Evolutionary conservation across 192 early-diverging fungal genomes (phyloP), one percentile per base, ranked within the genome.

Genomic region (Mortierella antarctica): DNA sequence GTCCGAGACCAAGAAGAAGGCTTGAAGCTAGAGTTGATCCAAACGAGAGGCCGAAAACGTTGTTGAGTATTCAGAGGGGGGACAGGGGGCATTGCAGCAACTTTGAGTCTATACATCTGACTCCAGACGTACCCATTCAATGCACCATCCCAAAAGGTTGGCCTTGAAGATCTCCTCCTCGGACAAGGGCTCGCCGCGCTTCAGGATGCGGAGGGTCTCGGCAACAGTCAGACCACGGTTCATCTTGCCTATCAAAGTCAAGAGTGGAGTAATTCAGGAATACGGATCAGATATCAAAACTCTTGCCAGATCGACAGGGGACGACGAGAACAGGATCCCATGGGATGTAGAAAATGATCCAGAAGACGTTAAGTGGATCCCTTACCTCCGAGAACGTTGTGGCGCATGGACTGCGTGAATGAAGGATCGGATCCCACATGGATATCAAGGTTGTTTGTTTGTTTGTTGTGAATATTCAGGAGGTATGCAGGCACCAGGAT

Each of bases 141-240:
- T 89, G 56, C 93, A 89, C 98, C 98, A 99, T 11, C 98, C 98
- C 20, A 98, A 86, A 41, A 97, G 88, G 82, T 95, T 88, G 47
- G 97, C 95, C 82, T 94, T 91, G 72, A 92, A 88, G 62, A 94
- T 88, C 83, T 98, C 93, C 48, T 96, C 93, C 39, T 86, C 82
- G 44, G 94, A 92, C 45, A 96, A 85, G 58, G 78, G 47, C 21
- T 71, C 66, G 64, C 92, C 93, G 55, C 88, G 87, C 60, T 93
- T 89, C 74, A 98, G 85, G 31, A 95, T 93, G 65, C 88, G 83
- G 56, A 98, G 86, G 5, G 97, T 93, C 72, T 96, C 95, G 39
- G 95, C 92, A 17, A 99, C 98, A 5, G 96, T 95, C 60, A 98
- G 84, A 31, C 98, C 98, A 82, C 98, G 94, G 93, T 99, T 99